Conservation (phyloP, 2,329 filamentous ascomycete species). For the Diaporthe citrichinensis region DNA sequence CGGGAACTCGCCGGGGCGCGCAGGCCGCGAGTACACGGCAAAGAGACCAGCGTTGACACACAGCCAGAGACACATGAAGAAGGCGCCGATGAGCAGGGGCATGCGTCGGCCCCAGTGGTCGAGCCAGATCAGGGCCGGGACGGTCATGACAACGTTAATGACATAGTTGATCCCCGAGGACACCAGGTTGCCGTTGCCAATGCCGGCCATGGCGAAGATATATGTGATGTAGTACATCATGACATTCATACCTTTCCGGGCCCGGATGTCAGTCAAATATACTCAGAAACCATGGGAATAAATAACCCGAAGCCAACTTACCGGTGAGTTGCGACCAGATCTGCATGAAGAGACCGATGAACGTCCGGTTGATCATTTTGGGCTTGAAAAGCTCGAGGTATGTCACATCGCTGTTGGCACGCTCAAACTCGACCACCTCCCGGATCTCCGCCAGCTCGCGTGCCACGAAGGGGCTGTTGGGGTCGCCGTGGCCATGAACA, state of each 20-base stretch:
- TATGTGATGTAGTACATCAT: conserved; percentile 81
- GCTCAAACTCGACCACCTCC: conserved; percentile 81
- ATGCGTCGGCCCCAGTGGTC: conserved; percentile 82
- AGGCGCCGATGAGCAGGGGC: conserved; percentile 75
- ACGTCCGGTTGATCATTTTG: conserved; percentile 80
- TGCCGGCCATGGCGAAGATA: conserved; percentile 80
- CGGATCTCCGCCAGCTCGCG: conserved; percentile 81
- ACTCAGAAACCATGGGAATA: no score
- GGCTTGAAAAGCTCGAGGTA: conserved; percentile 81
- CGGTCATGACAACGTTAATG: conserved; percentile 85
- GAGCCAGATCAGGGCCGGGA: conserved; percentile 81
- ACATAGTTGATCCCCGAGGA: conserved; percentile 81
- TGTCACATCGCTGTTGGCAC: conserved; percentile 75
- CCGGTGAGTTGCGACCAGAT: conserved; percentile 80
- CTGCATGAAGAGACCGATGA: conserved; percentile 80
- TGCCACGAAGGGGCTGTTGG: conserved; percentile 74
- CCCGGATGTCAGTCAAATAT: background rate
- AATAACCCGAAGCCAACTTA: background rate
- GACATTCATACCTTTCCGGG: conserved; percentile 76
- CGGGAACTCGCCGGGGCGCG: conserved; percentile 53
- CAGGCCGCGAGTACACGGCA: conserved; percentile 55
- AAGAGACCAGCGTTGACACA: conserved; percentile 63
- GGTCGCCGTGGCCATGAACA: conserved; percentile 76
- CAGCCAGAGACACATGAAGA: conserved; percentile 71
- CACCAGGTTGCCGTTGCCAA: conserved; percentile 72